phyloP scores from a whole-genome alignment of 345 rosid species.

The Luvunga scandens region DNA sequence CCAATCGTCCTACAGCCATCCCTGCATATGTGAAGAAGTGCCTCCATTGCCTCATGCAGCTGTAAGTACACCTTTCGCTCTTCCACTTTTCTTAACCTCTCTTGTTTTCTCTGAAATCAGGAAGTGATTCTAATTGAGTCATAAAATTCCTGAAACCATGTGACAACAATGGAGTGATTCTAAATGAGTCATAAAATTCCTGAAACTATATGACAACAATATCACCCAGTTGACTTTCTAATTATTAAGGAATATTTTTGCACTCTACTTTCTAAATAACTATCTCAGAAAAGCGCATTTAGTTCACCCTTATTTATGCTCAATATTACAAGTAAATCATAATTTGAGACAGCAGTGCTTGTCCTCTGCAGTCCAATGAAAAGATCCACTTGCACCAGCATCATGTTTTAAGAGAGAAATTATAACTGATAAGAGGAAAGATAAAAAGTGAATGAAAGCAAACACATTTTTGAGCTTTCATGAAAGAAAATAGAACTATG shows the following conservation, averaged over 20 bases:
- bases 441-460: neutral
- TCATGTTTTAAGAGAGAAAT: neutral
- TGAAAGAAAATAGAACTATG: neutral
- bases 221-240: neutral
- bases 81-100: conserved; percentile 50
- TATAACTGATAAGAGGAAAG: too few relatives aligned
- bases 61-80: conserved; percentile 68
- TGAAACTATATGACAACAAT: neutral
- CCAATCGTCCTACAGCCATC: conserved; percentile 91
- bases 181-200: neutral
- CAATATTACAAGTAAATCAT: neutral
- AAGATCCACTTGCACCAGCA: neutral
- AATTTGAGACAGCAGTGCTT: neutral
- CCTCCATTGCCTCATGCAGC: conserved; percentile 79
- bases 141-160: neutral
- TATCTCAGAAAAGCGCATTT: neutral
- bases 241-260: neutral
- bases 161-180: neutral
- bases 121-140: neutral
- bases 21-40: conserved; percentile 80
- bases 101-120: conserved; percentile 47
- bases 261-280: neutral
- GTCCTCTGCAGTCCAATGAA: neutral
- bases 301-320: neutral
- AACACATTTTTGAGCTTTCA: neutral